phyloP scores from a whole-genome alignment of 2,329 filamentous ascomycete species.

The Alternaria sp. region DNA sequence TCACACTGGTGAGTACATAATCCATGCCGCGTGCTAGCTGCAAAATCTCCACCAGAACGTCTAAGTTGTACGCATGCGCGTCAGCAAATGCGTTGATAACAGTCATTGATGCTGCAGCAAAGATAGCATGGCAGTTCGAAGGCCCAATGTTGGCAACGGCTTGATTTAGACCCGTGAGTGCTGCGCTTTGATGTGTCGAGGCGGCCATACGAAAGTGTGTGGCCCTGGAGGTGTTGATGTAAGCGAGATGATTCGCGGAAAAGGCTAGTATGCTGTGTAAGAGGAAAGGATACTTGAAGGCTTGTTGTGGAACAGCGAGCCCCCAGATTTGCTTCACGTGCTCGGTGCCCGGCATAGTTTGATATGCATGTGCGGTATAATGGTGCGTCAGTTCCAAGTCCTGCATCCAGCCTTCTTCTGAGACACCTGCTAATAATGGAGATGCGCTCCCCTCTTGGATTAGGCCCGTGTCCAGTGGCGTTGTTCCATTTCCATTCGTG shows the following conservation, averaged over 20 bases:
- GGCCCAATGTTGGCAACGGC: constrained; percentile 28
- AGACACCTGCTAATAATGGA: background rate
- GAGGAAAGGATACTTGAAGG: constrained; percentile 43
- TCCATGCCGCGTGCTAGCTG: constrained; percentile 37
- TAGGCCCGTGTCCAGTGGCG: background rate
- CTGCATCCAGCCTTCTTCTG: constrained; percentile 26
- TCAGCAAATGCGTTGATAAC: constrained; percentile 37
- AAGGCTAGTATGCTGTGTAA: constrained; percentile 50
- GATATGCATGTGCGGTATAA: constrained; percentile 32
- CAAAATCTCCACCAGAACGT: constrained; percentile 36
- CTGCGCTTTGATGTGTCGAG: constrained; percentile 37
- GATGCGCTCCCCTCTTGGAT: background rate
- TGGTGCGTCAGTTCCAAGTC: constrained; percentile 42
- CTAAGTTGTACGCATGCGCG: constrained; percentile 21
- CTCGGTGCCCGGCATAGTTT: constrained; percentile 30
- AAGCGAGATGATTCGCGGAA: constrained; percentile 45
- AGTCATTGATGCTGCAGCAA: constrained; percentile 29
- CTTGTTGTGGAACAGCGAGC: constrained; percentile 43
- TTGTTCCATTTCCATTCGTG: constrained; percentile 5
- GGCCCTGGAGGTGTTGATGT: constrained; percentile 30
- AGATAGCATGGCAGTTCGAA: constrained; percentile 40
- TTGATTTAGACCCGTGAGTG: constrained; percentile 28
- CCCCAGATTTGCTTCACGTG: constrained; percentile 42
- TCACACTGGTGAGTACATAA: constrained; percentile 25
- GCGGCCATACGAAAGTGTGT: constrained; percentile 32